Evolutionary conservation across 495 filamentous ascomycete genomes (phyloP).

Genomic region (Podospora tetraspora): DNA sequence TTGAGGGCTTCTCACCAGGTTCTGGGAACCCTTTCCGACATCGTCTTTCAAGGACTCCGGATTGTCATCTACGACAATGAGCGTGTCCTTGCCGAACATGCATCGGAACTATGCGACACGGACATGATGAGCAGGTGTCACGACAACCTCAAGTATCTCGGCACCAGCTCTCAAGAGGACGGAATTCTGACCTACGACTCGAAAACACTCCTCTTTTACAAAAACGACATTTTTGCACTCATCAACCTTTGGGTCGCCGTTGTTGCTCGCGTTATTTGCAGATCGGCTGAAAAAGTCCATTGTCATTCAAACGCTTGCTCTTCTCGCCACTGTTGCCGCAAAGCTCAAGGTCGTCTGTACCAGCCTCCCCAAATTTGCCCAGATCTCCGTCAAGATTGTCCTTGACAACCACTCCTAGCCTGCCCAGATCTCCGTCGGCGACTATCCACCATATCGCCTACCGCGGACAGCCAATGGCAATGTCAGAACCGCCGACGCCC

Average conservation of each 20-base stretch:
- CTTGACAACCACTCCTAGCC: no score
- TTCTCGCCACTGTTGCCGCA: neutral
- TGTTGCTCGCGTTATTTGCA: neutral
- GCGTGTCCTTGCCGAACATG: neutral
- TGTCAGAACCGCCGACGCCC: no score
- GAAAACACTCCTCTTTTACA: neutral
- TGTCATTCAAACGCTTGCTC: neutral
- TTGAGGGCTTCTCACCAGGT: neutral
- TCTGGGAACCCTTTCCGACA: neutral
- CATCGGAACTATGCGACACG: neutral
- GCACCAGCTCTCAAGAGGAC: neutral
- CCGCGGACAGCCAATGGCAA: no score
- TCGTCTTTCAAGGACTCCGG: neutral
- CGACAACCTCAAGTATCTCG: neutral
- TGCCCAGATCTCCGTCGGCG: no score
- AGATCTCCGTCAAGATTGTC: no score
- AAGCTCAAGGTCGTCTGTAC: neutral
- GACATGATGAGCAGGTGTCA: neutral
- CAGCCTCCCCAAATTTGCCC: neutral
- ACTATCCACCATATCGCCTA: no score
- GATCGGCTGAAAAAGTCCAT: neutral
- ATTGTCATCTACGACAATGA: neutral
- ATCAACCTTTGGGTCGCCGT: neutral
- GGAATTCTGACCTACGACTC: neutral
- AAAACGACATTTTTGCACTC: neutral